These are phyloP conservation scores for Logfia minima DNA, from an alignment of 129 eudicot genomes.

Conservation along the genomic window DNA sequence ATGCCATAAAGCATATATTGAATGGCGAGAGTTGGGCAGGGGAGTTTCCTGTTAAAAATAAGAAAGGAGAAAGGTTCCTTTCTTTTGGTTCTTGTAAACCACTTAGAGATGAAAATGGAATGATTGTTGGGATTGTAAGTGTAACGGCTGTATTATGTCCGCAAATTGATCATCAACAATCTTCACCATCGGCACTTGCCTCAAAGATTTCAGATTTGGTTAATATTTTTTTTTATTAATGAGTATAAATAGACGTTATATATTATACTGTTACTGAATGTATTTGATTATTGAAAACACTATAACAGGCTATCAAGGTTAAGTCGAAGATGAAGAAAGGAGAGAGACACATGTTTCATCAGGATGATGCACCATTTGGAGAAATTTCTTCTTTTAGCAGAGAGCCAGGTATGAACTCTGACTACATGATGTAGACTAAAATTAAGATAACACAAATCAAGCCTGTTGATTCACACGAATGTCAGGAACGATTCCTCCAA, in stretches of 20 bases:
- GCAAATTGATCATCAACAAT: constrained; percentile 84
- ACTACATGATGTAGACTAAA: constrained; percentile 19
- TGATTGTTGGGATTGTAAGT: constrained; percentile 63
- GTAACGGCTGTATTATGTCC: constrained; percentile 68
- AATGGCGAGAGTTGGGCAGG: constrained; percentile 85
- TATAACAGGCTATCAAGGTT: constrained; percentile 78
- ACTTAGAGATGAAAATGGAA: constrained; percentile 69
- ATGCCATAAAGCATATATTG: constrained; percentile 16
- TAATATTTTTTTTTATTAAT: constrained; percentile 20
- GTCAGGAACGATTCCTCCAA: too few relatives aligned
- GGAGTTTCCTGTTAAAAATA: constrained; percentile 65
- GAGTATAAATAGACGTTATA: too few relatives aligned
- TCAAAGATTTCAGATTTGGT: constrained; percentile 84
- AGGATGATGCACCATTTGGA: too few relatives aligned
- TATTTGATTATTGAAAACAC: constrained; percentile 32
- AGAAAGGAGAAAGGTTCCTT: constrained; percentile 53
- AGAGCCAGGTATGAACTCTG: constrained; percentile 60
- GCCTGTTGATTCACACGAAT: too few relatives aligned
- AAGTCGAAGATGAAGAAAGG: constrained; percentile 67
- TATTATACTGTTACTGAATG: not conserved
- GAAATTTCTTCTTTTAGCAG: constrained; percentile 32
- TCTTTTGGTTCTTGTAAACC: constrained; percentile 49
- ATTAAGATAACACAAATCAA: too few relatives aligned
- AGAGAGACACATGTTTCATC: constrained; percentile 38
- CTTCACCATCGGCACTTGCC: constrained; percentile 76